A percentile compares a stretch with the other conserved stretches of the same genome.
Evolutionary conservation across 345 rosid genomes (phyloP).

Genomic region (Populus deltoides): DNA sequence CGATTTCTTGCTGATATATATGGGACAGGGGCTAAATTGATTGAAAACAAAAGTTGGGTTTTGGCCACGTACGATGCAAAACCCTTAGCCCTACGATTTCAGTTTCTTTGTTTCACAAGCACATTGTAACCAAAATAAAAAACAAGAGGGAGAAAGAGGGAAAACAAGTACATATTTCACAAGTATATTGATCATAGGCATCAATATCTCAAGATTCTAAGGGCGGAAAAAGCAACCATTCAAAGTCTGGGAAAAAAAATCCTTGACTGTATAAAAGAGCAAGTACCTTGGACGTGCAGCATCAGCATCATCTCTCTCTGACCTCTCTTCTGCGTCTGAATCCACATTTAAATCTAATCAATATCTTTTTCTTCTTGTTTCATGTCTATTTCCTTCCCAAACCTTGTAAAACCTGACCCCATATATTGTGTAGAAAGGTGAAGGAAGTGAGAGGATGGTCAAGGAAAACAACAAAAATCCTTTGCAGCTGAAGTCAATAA

Average conservation of each 20-base stretch:
- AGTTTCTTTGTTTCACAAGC: background rate
- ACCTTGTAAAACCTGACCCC: background rate
- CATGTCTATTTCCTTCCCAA: background rate
- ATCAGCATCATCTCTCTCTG: background rate
- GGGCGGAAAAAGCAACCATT: background rate
- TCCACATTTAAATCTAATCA: too few relatives aligned
- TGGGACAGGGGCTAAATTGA: too few relatives aligned
- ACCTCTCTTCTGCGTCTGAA: too few relatives aligned
- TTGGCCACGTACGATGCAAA: too few relatives aligned
- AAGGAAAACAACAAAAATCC: conserved; percentile 53
- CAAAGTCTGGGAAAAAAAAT: too few relatives aligned
- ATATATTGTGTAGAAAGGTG: background rate
- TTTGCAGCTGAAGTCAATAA: conserved; percentile 56
- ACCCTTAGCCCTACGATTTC: too few relatives aligned
- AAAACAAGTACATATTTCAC: too few relatives aligned
- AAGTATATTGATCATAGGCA: too few relatives aligned
- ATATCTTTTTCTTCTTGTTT: background rate
- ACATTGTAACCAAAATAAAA: background rate
- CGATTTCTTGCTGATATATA: too few relatives aligned
- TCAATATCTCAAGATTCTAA: background rate
- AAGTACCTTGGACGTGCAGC: background rate
- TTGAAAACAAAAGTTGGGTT: background rate
- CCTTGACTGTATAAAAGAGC: background rate
- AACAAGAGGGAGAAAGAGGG: too few relatives aligned
- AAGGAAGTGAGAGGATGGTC: conserved; percentile 18